These are phyloP conservation scores for Erythrobasidium hasegawianum DNA, from an alignment of 1,284 basidiomycete genomes.

Conservation along the genomic window DNA sequence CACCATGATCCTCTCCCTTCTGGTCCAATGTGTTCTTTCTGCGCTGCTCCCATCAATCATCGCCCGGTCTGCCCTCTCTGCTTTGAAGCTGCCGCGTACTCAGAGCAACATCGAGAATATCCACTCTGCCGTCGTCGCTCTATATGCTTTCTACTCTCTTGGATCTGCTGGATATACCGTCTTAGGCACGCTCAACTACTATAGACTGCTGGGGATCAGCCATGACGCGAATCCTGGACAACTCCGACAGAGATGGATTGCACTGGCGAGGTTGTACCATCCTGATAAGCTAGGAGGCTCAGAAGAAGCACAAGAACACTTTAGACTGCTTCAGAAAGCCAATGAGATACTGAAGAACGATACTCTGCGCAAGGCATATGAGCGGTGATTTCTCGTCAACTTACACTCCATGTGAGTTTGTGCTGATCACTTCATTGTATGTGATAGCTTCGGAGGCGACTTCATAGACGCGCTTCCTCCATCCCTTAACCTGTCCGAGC, in stretches of 20 bases:
- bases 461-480: neutral
- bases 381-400: no score
- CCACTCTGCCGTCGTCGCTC: conserved; percentile 14
- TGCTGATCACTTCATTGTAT: no score
- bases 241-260: conserved; percentile 25
- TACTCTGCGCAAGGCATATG: conserved; percentile 13
- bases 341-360: conserved; percentile 31
- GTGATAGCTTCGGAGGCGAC: conserved; percentile 9
- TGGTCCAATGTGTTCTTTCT: conserved; percentile 15
- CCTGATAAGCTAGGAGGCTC: conserved; percentile 31
- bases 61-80: neutral
- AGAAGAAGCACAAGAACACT: conserved; percentile 27
- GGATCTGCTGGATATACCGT: conserved; percentile 10
- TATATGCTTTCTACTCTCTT: conserved; percentile 14
- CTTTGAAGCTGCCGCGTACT: conserved; percentile 1
- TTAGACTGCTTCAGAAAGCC: conserved; percentile 20
- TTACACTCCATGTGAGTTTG: no score
- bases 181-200: conserved; percentile 11
- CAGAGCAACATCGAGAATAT: conserved; percentile 10
- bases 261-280: conserved; percentile 20
- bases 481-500: neutral
- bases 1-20: conserved; percentile 1
- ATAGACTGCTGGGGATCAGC: conserved; percentile 10
- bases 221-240: neutral
- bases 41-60: neutral